Base-by-base conservation (phyloP, 306 rosid genomes). In the Delonix regia region DNA sequence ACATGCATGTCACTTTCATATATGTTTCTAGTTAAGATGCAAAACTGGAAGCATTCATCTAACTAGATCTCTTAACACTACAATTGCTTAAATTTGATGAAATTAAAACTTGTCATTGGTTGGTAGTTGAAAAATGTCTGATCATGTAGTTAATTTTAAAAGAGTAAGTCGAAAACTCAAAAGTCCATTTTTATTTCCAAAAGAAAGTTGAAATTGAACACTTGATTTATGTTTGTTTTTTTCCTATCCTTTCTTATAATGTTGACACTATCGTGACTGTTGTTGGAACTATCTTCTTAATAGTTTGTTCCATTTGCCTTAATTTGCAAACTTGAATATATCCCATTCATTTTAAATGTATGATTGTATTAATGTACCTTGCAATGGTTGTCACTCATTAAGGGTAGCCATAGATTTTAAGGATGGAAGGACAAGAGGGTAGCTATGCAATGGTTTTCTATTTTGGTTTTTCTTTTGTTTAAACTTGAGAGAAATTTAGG, bases 381-480 rank as follows among this genome's bases (percentile, higher is more conserved):
- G 42, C 84, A 63, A 61, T 56, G 38, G 69, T 63, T 62, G 88
- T 62, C 39, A 61, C 56, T 69, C 83, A 79, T 81, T 81, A 69
- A 88, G 79, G 59, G 65, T 67, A 63, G 82, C 69, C 84, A 81
- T 88, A 87, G 88, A 90, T 87, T 74, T 76, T 3, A 28, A 74
- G 78, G 9, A 61, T 62, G 73, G 66, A 75, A 74, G 59, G 78
- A 80, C 39, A 25, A 55, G 55, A 42, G 49, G 77, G 89, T 84
- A 62, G 97, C 71, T 85, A 33, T 39, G 69, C 36, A 52, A 65
- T 73, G 19, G 68, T 56, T 78, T 33, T 63, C 30, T 75, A 56
- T 25, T 69, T 24, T 19, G 4, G 65, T 48, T 19, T 27, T 28
- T 38, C 59, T 60, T 34, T 44, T 12, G 53, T 49, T 74, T 6